Conservation (phyloP, 805 yeast species). For the Ogataea salicorniae region DNA sequence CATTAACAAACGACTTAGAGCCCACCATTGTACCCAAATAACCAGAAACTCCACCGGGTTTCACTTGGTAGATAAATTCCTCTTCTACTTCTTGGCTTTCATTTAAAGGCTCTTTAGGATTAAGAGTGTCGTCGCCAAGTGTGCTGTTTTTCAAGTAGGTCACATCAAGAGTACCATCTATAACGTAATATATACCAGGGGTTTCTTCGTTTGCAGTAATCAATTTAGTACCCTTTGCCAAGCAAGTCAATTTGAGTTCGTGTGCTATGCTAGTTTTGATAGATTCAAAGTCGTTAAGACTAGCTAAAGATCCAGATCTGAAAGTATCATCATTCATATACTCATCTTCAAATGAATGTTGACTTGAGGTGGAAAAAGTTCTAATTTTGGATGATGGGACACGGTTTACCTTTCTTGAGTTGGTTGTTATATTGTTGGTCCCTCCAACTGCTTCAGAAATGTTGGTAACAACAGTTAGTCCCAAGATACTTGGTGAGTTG, state of each 20-base stretch:
- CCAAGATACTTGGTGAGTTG: constrained; percentile 18
- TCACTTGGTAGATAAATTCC: constrained; percentile 50
- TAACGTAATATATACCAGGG: constrained; percentile 74
- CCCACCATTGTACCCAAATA: constrained; percentile 79
- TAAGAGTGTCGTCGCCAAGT: background rate
- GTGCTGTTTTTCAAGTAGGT: constrained; percentile 33
- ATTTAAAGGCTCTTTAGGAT: background rate
- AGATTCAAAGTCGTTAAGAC: constrained; percentile 37
- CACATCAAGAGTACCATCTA: constrained; percentile 74
- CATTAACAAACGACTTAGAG: constrained; percentile 67
- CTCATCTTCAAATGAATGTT: constrained; percentile 7
- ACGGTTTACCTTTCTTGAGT: background rate
- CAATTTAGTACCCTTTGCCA: constrained; percentile 48
- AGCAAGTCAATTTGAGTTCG: constrained; percentile 49
- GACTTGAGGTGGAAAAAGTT: constrained; percentile 23
- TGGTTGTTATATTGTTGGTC: background rate
- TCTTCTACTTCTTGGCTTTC: constrained; percentile 18
- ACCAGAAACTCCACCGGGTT: constrained; percentile 82
- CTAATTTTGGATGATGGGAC: constrained; percentile 6
- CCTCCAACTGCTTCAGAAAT: background rate
- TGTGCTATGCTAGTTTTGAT: constrained; percentile 57
- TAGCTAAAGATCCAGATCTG: constrained; percentile 4
- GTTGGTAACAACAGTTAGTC: constrained; percentile 10
- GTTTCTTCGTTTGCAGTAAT: constrained; percentile 61
- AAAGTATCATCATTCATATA: constrained; percentile 7